These are phyloP conservation scores for Stipa capillata DNA, from an alignment of 176 grass and related monocot genomes.

Conservation along the genomic window DNA sequence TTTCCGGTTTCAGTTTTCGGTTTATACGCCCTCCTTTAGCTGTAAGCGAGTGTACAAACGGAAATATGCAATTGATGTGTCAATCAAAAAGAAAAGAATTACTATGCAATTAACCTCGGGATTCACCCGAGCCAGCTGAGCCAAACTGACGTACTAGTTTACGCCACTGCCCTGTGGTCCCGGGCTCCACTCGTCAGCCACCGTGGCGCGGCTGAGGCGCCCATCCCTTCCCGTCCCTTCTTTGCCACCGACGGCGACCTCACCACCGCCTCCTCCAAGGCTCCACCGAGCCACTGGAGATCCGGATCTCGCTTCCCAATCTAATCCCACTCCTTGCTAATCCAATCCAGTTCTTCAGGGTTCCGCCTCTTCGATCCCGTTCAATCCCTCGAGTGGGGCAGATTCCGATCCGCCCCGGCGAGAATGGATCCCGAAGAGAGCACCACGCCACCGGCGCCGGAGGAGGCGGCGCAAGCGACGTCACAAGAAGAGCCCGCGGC, in stretches of 20 bases:
- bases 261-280: neutral
- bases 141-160: neutral
- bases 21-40: no score
- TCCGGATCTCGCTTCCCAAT: neutral
- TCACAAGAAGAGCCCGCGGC: neutral
- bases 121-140: neutral
- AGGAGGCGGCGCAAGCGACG: neutral
- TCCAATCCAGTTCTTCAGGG: neutral
- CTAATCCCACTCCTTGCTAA: neutral
- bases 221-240: neutral
- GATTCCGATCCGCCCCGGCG: conserved; percentile 29
- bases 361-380: neutral
- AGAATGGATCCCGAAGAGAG: conserved; percentile 47
- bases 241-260: neutral
- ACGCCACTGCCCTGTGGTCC: neutral
- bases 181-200: neutral
- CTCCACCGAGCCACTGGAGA: neutral
- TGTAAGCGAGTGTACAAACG: no score
- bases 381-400: conserved; percentile 7
- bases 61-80: no score
- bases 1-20: no score
- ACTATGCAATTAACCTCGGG: neutral
- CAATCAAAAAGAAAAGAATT: no score
- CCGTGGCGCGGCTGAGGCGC: neutral
- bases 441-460: neutral